Base-by-base conservation (phyloP, 2,329 filamentous ascomycete genomes). In the Scedosporium minutisporum region DNA sequence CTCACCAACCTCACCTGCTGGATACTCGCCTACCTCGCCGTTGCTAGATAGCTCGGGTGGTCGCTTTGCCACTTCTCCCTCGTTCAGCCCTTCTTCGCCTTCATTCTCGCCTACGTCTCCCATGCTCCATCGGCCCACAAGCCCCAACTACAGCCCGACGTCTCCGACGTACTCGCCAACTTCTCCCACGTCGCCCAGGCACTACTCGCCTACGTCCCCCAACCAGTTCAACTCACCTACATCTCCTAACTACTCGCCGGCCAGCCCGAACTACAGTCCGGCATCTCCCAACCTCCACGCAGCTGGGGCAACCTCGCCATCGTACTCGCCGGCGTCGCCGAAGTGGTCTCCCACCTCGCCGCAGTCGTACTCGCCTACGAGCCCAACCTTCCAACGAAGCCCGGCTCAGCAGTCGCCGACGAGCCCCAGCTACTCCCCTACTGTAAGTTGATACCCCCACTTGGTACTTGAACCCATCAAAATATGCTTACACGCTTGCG, bases 11-110 rank as follows among this genome's bases (percentile, higher is more conserved):
- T 93, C 90, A 41, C 90, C 90, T 46, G 85, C 84, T 7, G 84
- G 82, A 1, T 92, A 91, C 75, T 91, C 89, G 53, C 90, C 91
- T 3, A 91, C 90, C 0, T 93, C 90, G 58, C 90, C 83, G 38
- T 76, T 85, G 78, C 74, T 88, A 75, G 74, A 77, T 64, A 79
- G 79, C 59, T 71, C 85, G 72, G 77, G 75, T 38, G 74, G 77
- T 57, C 78, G 82, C 21, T 85, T 80, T 67, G 77, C 85, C 64
- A 77, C 80, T 23, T 87, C 84, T 64, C 85, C 85, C 3, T 82
- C 82, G 38, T 88, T 87, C 73, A 87, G 81, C 65, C 84, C 84
- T 1, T 80, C 82, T 3, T 87, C 84, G 25, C 85, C 85, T 3
- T 85, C 83, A 0, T 87, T 87, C 75, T 86, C 83, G 29, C 84